Evolutionary conservation across 345 rosid species (phyloP), one percentile per base, ranked within the genome.

Genomic region (Orychophragmus violaceus): DNA sequence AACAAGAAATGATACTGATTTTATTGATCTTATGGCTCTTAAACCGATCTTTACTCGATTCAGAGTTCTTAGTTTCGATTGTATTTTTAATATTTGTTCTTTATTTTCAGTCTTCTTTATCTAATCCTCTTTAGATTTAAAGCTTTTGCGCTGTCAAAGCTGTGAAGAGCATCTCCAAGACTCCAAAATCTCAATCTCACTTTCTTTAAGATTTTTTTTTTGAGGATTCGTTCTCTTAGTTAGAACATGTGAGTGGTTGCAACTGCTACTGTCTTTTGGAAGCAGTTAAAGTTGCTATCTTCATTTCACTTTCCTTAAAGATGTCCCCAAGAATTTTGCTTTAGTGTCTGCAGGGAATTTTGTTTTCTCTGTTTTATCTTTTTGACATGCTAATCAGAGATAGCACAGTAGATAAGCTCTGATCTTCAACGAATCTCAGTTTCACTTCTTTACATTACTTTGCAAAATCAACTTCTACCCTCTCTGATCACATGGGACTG

Each of bases 211-310:
- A 37, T 54, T 45, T 16, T 13, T 8, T 41, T 8, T 41, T 22
- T 30, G 12, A 54, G 69, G 55, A 62, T 42, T 62, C 27, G 12
- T 33, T 41, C 10, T 12, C 35, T 51, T 17, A 27, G 22, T 56
- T 37, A 72, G 14, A 44, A 57, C 82, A 80, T 71, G 77, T 69
- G 81, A 80, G 77, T 81, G 59, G 84, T 74, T 80, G 76, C 78
- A 84, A 58, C 87, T 74, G 78, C 75, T 68, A 6, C 14, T 35
- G 12, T 57, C 76, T 64, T 72, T 64, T 35, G 52, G 14, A 59
- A 39, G 69, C 63, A 44, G 75, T 71, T 65, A 64, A 63, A 64
- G 64, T 64, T 45, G 17, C 24, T 39, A 27, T 48, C 30, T 59
- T 60, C 18, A 50, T 50, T 64, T 58, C 54, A 62, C 58, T 62